These are phyloP conservation scores for Syncephalastrum monosporum DNA, from an alignment of 371 early-diverging fungal genomes.

Conservation along the genomic window DNA sequence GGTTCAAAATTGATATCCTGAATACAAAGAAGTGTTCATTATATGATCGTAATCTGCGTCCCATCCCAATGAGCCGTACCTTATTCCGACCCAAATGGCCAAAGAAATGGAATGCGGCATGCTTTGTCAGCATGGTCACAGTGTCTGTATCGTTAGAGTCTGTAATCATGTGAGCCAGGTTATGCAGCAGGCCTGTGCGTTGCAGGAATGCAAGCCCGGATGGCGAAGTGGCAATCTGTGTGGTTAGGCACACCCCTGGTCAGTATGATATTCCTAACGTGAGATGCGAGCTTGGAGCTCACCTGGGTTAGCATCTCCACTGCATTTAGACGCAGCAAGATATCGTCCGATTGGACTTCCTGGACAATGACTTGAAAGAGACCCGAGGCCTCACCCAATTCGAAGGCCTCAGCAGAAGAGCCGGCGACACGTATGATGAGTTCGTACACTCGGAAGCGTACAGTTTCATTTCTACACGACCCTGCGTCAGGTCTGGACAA, in stretches of 20 bases:
- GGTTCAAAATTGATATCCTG: constrained; percentile 29
- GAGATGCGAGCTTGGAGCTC: not conserved
- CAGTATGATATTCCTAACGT: not conserved
- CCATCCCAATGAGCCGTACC: constrained; percentile 4
- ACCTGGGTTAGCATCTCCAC: constrained; percentile 52
- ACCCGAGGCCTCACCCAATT: constrained; percentile 30
- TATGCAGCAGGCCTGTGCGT: constrained; percentile 28
- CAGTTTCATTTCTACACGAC: constrained; percentile 32
- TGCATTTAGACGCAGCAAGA: constrained; percentile 47
- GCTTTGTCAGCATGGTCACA: constrained; percentile 32
- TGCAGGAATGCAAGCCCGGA: constrained; percentile 36
- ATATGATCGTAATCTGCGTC: not conserved
- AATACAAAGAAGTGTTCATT: not conserved
- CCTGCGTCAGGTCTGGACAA: not conserved
- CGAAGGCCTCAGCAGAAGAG: constrained; percentile 42
- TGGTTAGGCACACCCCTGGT: not conserved
- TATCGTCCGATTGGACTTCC: constrained; percentile 41
- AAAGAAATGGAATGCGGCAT: constrained; percentile 43
- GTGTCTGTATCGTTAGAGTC: constrained; percentile 31
- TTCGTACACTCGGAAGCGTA: constrained; percentile 53
- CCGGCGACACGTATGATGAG: constrained; percentile 40
- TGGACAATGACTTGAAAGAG: constrained; percentile 24
- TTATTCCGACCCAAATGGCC: constrained; percentile 36
- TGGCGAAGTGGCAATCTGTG: constrained; percentile 30
- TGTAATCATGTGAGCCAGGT: constrained; percentile 25